A percentile compares a stretch with the other conserved stretches of the same genome.
Conservation (phyloP, 2,329 filamentous ascomycete genomes). For the Microdochium bolleyi region DNA sequence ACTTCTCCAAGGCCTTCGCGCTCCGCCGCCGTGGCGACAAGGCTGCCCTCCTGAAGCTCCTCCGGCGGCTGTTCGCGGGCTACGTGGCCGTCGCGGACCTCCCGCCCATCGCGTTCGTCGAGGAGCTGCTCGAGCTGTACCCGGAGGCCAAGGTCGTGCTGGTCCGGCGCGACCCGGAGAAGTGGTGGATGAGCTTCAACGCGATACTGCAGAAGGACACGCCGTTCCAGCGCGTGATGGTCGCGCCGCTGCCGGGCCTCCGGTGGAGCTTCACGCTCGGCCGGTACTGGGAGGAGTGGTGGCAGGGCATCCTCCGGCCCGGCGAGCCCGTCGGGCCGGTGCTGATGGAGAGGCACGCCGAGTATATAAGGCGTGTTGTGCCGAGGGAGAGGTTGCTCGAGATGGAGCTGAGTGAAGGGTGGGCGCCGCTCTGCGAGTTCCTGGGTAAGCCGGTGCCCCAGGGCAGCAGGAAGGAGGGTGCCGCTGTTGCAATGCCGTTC, state of each 20-base stretch:
- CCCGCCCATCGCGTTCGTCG: slow-evolving; percentile 24
- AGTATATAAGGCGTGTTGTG: not conserved
- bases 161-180: slow-evolving; percentile 16
- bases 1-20: slow-evolving; percentile 1
- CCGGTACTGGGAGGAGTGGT: not conserved
- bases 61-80: slow-evolving; percentile 19
- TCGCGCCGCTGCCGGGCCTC: not conserved
- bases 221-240: not conserved
- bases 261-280: slow-evolving; percentile 1
- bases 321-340: not conserved
- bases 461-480: no score
- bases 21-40: not conserved
- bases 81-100: slow-evolving; percentile 30
- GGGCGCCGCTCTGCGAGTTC: slow-evolving; percentile 4
- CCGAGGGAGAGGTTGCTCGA: not conserved
- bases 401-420: slow-evolving; percentile 4
- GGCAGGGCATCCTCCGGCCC: not conserved
- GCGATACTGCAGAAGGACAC: not conserved
- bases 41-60: slow-evolving; percentile 1
- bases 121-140: slow-evolving; percentile 18
- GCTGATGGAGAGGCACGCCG: not conserved
- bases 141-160: slow-evolving; percentile 32
- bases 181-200: slow-evolving; percentile 14
- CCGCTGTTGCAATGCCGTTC: not conserved
- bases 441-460: slow-evolving; percentile 2